Conservation (phyloP, 305 asterid species). For the Fraxinus sp. region DNA sequence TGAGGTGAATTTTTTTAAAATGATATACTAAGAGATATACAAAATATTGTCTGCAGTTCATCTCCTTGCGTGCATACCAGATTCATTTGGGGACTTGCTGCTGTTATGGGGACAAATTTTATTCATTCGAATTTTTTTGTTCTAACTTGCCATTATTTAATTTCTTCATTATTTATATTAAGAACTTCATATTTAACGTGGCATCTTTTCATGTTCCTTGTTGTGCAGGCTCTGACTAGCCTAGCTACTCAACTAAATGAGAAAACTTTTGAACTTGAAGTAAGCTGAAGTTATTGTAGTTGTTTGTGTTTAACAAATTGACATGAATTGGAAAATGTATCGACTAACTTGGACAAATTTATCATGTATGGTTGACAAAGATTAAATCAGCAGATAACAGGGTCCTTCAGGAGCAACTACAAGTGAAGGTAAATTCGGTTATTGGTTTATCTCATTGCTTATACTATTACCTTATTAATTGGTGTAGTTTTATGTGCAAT, state of each 20-base stretch:
- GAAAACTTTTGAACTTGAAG: conserved; percentile 82
- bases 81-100: not conserved
- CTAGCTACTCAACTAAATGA: conserved; percentile 76
- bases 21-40: not conserved
- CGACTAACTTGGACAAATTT: conserved; percentile 34
- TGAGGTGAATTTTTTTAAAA: conserved; percentile 47
- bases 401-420: conserved; percentile 83
- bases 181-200: not conserved
- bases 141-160: not conserved
- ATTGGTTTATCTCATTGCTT: conserved; percentile 10
- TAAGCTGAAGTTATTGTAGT: conserved; percentile 29
- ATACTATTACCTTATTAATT: conserved; percentile 12
- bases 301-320: conserved; percentile 18
- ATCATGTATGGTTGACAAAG: conserved; percentile 34
- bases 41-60: not conserved
- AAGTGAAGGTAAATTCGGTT: conserved; percentile 52
- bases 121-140: not conserved
- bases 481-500: conserved; percentile 23
- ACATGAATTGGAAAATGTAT: conserved; percentile 4
- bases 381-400: conserved; percentile 88
- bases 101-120: not conserved
- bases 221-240: conserved; percentile 59
- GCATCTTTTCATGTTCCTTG: not conserved
- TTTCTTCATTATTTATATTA: not conserved
- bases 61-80: not conserved